Conservation (phyloP, 1,284 basidiomycete genomes). For the Volvariella surrecta region DNA sequence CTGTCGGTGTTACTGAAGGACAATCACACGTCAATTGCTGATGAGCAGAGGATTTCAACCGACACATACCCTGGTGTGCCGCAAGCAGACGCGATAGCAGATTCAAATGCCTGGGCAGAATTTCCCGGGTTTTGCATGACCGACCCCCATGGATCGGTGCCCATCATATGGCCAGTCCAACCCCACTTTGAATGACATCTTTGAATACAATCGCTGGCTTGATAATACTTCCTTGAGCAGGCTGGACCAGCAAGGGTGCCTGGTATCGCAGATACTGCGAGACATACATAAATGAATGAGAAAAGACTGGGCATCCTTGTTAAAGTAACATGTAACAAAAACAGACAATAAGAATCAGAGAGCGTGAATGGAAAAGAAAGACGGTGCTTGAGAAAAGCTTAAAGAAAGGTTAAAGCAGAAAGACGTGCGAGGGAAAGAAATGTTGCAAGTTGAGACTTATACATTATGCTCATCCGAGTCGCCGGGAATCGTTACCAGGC, state of each 20-base stretch:
- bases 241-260: constrained; percentile 38
- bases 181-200: constrained; percentile 41
- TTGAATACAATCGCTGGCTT: constrained; percentile 29
- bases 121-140: constrained; percentile 31
- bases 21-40: not conserved
- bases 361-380: constrained; percentile 23
- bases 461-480: no score
- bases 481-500: no score
- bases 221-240: constrained; percentile 32
- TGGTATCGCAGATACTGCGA: constrained; percentile 30
- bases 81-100: constrained; percentile 28
- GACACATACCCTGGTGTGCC: constrained; percentile 22
- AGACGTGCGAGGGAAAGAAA: no score
- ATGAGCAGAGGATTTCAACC: constrained; percentile 8
- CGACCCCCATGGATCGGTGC: constrained; percentile 44
- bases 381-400: no score
- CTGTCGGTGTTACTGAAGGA: no score
- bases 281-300: constrained; percentile 27
- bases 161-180: constrained; percentile 41
- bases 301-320: constrained; percentile 39
- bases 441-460: no score
- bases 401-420: no score
- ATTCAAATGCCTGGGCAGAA: constrained; percentile 17
- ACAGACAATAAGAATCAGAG: constrained; percentile 19
- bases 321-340: no score